These are phyloP conservation scores for Oryza coarctata DNA, from an alignment of 176 grass and related monocot species.

Conservation along the genomic window DNA sequence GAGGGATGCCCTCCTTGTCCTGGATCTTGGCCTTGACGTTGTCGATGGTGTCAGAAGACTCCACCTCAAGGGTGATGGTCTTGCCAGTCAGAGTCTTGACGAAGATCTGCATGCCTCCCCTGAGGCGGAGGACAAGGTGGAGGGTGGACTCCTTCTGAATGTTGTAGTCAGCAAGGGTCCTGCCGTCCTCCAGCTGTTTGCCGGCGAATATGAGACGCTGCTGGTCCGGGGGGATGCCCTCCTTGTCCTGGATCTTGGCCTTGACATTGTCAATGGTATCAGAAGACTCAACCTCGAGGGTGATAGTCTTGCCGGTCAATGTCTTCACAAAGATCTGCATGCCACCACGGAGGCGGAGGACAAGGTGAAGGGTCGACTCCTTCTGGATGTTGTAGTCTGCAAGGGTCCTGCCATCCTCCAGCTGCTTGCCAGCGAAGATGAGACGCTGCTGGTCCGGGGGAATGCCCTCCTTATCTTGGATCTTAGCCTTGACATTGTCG, in stretches of 20 bases:
- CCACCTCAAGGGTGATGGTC: conserved; percentile 64
- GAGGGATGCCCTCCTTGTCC: conserved; percentile 65
- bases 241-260: conserved; percentile 67
- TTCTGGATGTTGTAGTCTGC: conserved; percentile 99
- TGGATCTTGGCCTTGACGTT: conserved; percentile 67
- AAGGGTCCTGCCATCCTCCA: conserved; percentile 79
- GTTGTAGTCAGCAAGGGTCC: conserved; percentile 68
- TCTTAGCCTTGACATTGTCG: conserved; percentile 38
- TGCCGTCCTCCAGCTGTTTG: conserved; percentile 65
- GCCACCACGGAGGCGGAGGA: conserved; percentile 82
- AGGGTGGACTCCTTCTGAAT: conserved; percentile 71
- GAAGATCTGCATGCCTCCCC: conserved; percentile 63
- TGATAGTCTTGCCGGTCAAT: conserved; percentile 57
- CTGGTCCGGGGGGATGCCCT: conserved; percentile 72
- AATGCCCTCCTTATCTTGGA: conserved; percentile 76
- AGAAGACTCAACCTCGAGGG: conserved; percentile 44
- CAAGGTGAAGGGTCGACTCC: conserved; percentile 83
- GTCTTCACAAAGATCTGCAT: conserved; percentile 77
- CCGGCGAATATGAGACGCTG: conserved; percentile 58
- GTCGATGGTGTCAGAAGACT: conserved; percentile 57
- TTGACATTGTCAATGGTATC: conserved; percentile 41
- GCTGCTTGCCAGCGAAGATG: conserved; percentile 94
- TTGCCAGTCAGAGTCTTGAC: conserved; percentile 55
- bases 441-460: conserved; percentile 93
- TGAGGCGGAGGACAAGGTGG: conserved; percentile 40